Evolutionary conservation across 495 filamentous ascomycete species (phyloP), one percentile per base, ranked within the genome.

Genomic region (Xanthoparmelia taractica): DNA sequence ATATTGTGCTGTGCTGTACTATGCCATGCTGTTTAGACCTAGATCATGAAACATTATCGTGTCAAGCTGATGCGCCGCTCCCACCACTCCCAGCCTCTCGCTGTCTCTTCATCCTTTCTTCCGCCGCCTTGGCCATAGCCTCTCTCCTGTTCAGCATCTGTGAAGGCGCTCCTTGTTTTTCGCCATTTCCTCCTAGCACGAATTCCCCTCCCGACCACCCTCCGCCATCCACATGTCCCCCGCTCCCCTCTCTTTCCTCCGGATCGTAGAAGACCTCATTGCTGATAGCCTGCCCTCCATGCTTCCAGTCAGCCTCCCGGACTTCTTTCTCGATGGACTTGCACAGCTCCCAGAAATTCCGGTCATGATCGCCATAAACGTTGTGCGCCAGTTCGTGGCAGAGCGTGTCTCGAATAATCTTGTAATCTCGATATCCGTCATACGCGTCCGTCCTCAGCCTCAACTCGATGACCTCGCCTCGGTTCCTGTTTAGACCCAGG

Each of bases 381-480:
- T 92, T 96, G 74, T 98, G 94, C 71, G 93, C 86, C 48, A 98
- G 78, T 80, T 98, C 94, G 72, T 98, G 94, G 70, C 92, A 96
- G 36, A 97, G 79, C 68, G 94, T 97, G 68, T 89, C 90, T 50
- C 94, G 80, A 36, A 98, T 95, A 1, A 85, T 89, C 64, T 87
- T 84, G 70, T 97, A 98, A 71, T 97, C 89, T 23, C 94, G 74
- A 67, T 93, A 98, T 8, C 94, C 94, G 73, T 96, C 93, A 73
- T 92, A 92, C 18, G 89, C 91, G 74, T 98, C 94, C 8, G 94
- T 97, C 18, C 94, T 80, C 43, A 98, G 73, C 0, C 94, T 78
- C 57, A 98, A 75, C 82, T 97, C 94, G 63, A 98, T 96, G 0
- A 92, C 87, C 76, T 96, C 87, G 60, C 94, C 94, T 11, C 78